Evolutionary conservation across 768 basidiomycete genomes (phyloP).

Genomic region (Artomyces pyxidatus): DNA sequence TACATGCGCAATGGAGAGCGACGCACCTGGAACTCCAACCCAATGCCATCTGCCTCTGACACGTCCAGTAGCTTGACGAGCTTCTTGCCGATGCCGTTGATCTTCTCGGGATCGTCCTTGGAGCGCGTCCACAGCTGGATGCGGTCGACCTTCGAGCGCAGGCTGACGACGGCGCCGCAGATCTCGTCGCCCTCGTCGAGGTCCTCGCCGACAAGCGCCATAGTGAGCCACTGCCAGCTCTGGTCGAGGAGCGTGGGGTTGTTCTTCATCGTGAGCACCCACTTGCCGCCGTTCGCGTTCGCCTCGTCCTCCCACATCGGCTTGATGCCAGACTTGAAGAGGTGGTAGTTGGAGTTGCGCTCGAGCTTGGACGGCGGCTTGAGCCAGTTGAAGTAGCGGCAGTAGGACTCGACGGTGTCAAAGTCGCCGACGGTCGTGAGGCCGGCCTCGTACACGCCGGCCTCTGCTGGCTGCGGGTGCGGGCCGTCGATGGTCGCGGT

Average conservation of each 20-base stretch:
- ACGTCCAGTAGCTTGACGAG: conserved; percentile 78
- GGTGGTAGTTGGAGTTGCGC: conserved; percentile 88
- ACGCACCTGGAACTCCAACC: conserved; percentile 83
- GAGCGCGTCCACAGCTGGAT: conserved; percentile 88
- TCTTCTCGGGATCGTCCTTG: conserved; percentile 77
- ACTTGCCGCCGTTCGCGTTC: conserved; percentile 89
- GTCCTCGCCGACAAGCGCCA: conserved; percentile 82
- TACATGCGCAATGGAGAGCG: not conserved
- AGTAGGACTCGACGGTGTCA: conserved; percentile 83
- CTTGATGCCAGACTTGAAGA: conserved; percentile 91
- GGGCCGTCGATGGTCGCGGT: conserved; percentile 17
- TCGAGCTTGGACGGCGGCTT: conserved; percentile 86
- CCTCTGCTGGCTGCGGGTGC: conserved; percentile 42
- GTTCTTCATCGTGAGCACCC: conserved; percentile 91
- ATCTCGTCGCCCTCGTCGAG: conserved; percentile 67
- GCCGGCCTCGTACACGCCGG: conserved; percentile 76
- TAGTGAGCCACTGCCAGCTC: conserved; percentile 85
- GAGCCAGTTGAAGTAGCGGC: conserved; percentile 90
- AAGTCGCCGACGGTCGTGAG: conserved; percentile 85
- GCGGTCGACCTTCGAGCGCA: conserved; percentile 79
- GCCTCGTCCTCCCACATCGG: conserved; percentile 97
- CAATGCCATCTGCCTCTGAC: conserved; percentile 76
- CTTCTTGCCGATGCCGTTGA: conserved; percentile 80
- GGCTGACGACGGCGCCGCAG: conserved; percentile 80
- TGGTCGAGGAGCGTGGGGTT: conserved; percentile 72